Conservation (phyloP, 1,139 yeast species). For the Yamadazyma aaseri region DNA sequence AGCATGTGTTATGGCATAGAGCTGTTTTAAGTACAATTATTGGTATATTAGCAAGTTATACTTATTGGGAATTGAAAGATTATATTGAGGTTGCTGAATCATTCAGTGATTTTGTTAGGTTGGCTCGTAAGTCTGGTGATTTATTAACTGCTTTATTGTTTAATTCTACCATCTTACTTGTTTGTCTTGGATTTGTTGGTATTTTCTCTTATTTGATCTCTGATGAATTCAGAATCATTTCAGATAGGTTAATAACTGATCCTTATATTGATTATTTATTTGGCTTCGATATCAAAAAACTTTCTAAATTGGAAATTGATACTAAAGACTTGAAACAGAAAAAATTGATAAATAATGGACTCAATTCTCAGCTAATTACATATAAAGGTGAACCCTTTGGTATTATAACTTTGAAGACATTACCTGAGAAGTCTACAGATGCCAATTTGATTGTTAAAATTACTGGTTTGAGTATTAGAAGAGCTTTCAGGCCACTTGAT, state of each 20-base stretch:
- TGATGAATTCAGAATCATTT: slow-evolving; percentile 48
- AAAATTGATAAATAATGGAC: slow-evolving; percentile 29
- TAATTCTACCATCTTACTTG: slow-evolving; percentile 26
- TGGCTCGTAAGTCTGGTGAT: slow-evolving; percentile 23
- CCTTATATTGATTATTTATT: slow-evolving; percentile 43
- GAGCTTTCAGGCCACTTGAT: slow-evolving; percentile 62
- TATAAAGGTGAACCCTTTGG: slow-evolving; percentile 74
- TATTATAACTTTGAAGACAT: slow-evolving; percentile 42
- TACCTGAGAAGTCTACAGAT: slow-evolving; percentile 34
- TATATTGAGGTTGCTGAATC: slow-evolving; percentile 35
- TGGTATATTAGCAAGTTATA: slow-evolving; percentile 17
- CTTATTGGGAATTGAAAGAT: slow-evolving; percentile 33
- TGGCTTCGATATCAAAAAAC: slow-evolving; percentile 52
- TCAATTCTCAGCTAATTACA: slow-evolving; percentile 52
- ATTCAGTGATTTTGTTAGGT: slow-evolving; percentile 30
- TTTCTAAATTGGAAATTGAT: slow-evolving; percentile 29
- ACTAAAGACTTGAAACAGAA: slow-evolving; percentile 26
- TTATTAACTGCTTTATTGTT: slow-evolving; percentile 25
- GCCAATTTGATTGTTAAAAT: slow-evolving; percentile 47
- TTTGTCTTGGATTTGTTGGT: slow-evolving; percentile 15
- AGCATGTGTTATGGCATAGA: slow-evolving; percentile 49
- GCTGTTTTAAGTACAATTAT: slow-evolving; percentile 28
- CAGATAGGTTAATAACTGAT: slow-evolving; percentile 35
- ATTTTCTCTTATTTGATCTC: slow-evolving; percentile 28
- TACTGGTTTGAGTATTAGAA: slow-evolving; percentile 60